phyloP scores from a whole-genome alignment of 257 asterid genomes.

The Catharanthus roseus region DNA sequence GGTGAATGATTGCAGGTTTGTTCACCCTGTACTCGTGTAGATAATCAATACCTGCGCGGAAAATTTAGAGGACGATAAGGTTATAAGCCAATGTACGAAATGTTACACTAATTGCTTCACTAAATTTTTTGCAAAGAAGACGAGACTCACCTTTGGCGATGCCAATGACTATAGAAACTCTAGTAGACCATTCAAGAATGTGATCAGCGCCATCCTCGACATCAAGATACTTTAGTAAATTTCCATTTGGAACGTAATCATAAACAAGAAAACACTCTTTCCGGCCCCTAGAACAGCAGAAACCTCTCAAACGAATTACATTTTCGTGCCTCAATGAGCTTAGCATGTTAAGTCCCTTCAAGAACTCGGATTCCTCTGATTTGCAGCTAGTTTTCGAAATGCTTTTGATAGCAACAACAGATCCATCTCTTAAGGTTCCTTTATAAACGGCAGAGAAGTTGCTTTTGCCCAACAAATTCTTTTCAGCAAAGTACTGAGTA shows the following conservation, averaged over 20 bases:
- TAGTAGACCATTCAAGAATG: slow-evolving; percentile 70
- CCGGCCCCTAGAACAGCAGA: slow-evolving; percentile 78
- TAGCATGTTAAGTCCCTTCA: slow-evolving; percentile 57
- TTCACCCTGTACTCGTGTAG: slow-evolving; percentile 55
- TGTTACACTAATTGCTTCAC: not conserved
- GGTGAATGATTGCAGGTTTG: slow-evolving; percentile 73
- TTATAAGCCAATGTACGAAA: not conserved
- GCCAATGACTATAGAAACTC: slow-evolving; percentile 66
- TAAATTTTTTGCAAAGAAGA: not conserved
- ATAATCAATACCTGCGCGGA: slow-evolving; percentile 61
- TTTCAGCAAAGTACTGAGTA: slow-evolving; percentile 73
- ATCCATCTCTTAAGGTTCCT: slow-evolving; percentile 79
- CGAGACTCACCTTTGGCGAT: slow-evolving; percentile 66
- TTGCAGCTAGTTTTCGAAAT: slow-evolving; percentile 77
- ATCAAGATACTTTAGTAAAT: slow-evolving; percentile 55
- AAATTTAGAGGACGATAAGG: not conserved
- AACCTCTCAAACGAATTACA: slow-evolving; percentile 68
- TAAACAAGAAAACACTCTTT: slow-evolving; percentile 83
- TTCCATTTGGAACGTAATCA: slow-evolving; percentile 70
- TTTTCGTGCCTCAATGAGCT: slow-evolving; percentile 76
- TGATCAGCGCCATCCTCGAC: slow-evolving; percentile 48
- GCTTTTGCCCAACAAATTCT: slow-evolving; percentile 67
- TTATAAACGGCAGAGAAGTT: slow-evolving; percentile 57
- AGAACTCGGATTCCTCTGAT: slow-evolving; percentile 79
- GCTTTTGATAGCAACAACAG: slow-evolving; percentile 65